Base-by-base conservation (phyloP, 495 filamentous ascomycete genomes). In the Penicillium maclennaniae region DNA sequence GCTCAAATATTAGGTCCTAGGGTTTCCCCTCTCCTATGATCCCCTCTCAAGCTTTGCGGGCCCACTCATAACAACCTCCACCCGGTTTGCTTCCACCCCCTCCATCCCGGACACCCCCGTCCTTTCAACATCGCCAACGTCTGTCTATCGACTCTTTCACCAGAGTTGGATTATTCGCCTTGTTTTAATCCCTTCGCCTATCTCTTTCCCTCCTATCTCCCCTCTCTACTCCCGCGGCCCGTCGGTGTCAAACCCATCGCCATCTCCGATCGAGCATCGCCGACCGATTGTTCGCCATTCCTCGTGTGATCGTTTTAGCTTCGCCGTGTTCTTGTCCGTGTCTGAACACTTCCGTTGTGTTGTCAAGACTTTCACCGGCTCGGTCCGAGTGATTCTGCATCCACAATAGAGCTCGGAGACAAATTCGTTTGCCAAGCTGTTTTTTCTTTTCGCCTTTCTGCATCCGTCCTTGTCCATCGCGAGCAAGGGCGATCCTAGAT, bases 401-500 rank as follows among this genome's bases (percentile, higher is more conserved):
- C 41, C 45, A 37, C 51, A 46, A 61, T 61, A 63, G 55, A 63
- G 54, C 60, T 56, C 47, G 43, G 53, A 53, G 37, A 34, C 36
- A 23, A 46, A 50, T 20, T 21, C 38, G 40, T 41, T 51, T 44
- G 43, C 53, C 51, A 26, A 43, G 21, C 59, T 51, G 20, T 42
- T 44, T 61, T 47, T 55, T 41, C 49, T 34, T 41, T 51, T 49
- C 51, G 39, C 20, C 25, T 39, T 46, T 38, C 53, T 51, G 46
- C 54, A 57, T 49, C 47, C 47, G 46, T 39, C 45, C 40, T 52
- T 53, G 41, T 40, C 43, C 55, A 49, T 51, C 53, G 49, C 51
- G 54, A 58, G 48, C 55, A 61, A 69, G 68, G 67, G 61, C 66
- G 56, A 66, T 55, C 49, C 57, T 66, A 67, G 67, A 75, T 92